phyloP scores from a whole-genome alignment of 345 rosid species.

The Arabis hirsuta region DNA sequence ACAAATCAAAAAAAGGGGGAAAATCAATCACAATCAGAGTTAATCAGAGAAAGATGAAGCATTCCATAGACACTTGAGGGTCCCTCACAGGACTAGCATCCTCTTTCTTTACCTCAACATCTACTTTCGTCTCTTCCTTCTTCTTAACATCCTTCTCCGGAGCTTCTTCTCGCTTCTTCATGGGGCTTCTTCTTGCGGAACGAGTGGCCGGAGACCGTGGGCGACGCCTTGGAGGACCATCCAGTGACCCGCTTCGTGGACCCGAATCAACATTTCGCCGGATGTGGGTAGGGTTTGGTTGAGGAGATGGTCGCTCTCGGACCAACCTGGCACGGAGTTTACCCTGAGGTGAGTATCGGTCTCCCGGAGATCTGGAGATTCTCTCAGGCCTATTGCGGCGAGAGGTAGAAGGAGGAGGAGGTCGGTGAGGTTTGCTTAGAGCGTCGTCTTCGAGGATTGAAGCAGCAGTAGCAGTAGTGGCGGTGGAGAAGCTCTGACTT shows the following conservation, averaged over 20 bases:
- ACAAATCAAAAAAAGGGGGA: conserved; percentile 22
- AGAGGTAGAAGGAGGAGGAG: conserved; percentile 48
- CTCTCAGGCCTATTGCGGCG: conserved; percentile 49
- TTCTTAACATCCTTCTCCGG: conserved; percentile 9
- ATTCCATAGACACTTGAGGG: conserved; percentile 73
- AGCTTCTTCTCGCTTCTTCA: conserved; percentile 41
- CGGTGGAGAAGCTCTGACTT: conserved; percentile 58
- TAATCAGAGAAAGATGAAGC: conserved; percentile 74
- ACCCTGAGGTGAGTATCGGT: conserved; percentile 33
- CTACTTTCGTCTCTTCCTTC: conserved; percentile 26
- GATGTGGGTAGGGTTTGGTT: conserved; percentile 38
- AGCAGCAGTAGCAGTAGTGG: conserved; percentile 56
- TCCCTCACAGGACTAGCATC: conserved; percentile 44
- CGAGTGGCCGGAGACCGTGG: conserved; percentile 50
- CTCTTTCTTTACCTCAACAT: conserved; percentile 28
- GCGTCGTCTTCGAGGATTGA: conserved; percentile 65
- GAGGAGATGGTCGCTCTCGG: conserved; percentile 41
- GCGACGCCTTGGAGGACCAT: conserved; percentile 45
- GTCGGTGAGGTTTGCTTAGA: conserved; percentile 48
- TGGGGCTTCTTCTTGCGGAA: conserved; percentile 48
- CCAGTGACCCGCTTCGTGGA: conserved; percentile 42
- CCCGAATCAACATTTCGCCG: conserved; percentile 43
- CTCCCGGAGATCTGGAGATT: conserved; percentile 43
- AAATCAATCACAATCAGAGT: conserved; percentile 43
- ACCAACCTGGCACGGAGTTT: conserved; percentile 40